phyloP scores from a whole-genome alignment of 805 yeast genomes.

The Zygosaccharomyces gambellarensis region DNA sequence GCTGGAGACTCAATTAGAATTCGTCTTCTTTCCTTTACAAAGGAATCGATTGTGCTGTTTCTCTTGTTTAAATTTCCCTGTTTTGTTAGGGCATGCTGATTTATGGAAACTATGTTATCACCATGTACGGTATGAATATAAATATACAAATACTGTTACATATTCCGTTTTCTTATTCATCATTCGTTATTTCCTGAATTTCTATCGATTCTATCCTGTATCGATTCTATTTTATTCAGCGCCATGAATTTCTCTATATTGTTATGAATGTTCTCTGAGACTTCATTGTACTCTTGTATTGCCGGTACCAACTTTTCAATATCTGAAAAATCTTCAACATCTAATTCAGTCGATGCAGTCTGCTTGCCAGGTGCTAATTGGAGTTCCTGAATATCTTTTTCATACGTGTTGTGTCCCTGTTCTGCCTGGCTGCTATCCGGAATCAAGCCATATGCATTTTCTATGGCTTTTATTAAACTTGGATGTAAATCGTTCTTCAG shows the following conservation, averaged over 20 bases:
- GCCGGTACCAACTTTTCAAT: constrained; percentile 11
- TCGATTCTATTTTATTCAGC: background rate
- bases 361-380: background rate
- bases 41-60: background rate
- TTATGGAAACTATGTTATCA: background rate
- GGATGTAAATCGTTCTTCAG: constrained; percentile 26
- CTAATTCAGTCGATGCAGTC: background rate
- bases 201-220: background rate
- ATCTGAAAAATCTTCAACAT: background rate
- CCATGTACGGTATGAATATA: background rate
- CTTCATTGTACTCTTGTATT: constrained; percentile 7
- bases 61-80: background rate
- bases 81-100: background rate
- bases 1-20: constrained; percentile 2
- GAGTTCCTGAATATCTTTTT: constrained; percentile 12
- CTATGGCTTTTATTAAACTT: constrained; percentile 26
- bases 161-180: background rate
- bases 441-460: constrained; percentile 27
- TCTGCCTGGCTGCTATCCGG: constrained; percentile 8
- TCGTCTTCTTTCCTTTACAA: background rate
- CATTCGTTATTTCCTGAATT: background rate
- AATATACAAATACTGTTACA: background rate
- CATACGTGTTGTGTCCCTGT: constrained; percentile 4
- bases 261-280: constrained; percentile 6
- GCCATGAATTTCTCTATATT: constrained; percentile 8